Conservation (phyloP, 179 eudicot species). For the Pouteria campechiana region DNA sequence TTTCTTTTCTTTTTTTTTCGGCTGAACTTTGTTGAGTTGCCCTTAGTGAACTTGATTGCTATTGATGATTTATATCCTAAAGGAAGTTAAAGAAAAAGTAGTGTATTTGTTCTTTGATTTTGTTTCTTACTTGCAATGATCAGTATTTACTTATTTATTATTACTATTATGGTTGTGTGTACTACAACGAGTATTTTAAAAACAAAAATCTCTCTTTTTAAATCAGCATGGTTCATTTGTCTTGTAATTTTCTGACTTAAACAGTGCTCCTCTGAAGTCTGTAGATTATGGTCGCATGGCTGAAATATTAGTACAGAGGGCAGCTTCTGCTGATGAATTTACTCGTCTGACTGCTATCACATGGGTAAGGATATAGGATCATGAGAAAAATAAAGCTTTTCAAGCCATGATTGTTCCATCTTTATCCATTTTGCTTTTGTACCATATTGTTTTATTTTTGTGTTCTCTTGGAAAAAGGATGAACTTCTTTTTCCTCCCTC, state of each 20-base stretch:
- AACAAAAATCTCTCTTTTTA: too few species aligned
- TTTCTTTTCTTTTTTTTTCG: too few species aligned
- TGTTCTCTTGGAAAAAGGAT: background rate
- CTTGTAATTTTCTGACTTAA: slow-evolving; percentile 20
- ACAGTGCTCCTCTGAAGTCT: slow-evolving; percentile 55
- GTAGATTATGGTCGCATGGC: slow-evolving; percentile 99
- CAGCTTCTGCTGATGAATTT: slow-evolving; percentile 81
- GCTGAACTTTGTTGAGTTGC: too few species aligned
- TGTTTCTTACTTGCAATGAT: too few species aligned
- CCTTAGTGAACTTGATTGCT: too few species aligned
- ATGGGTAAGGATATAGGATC: slow-evolving; percentile 54
- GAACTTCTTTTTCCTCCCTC: background rate
- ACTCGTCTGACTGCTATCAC: slow-evolving; percentile 93
- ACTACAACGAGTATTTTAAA: too few species aligned
- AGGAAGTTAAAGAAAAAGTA: too few species aligned
- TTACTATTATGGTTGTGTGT: too few species aligned
- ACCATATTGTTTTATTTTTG: slow-evolving; percentile 1
- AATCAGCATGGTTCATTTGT: slow-evolving; percentile 2
- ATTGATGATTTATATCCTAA: too few species aligned
- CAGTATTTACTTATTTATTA: too few species aligned
- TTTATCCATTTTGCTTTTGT: background rate
- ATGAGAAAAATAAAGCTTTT: background rate
- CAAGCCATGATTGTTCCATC: background rate
- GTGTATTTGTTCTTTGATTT: too few species aligned
- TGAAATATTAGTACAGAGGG: slow-evolving; percentile 93